Percentiles rank a stretch among this genome's conserved stretches.
Evolutionary conservation across 2,329 filamentous ascomycete species (phyloP).

Genomic region (Pyrenophora seminiperda): DNA sequence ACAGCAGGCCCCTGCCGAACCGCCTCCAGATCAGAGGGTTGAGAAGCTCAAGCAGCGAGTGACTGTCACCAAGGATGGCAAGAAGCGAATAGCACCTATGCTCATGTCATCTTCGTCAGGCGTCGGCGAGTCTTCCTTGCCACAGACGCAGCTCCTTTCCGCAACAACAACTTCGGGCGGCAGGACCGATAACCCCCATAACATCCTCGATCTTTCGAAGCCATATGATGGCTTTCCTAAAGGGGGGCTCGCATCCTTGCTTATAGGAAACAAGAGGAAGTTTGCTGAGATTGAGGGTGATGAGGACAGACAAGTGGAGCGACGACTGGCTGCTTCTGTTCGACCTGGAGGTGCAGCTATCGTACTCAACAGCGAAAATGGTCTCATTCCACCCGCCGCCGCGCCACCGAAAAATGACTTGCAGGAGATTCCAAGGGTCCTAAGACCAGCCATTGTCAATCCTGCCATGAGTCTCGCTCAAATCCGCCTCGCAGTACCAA

Average conservation of each 20-base stretch:
- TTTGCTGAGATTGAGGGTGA: conserved; percentile 74
- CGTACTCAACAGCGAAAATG: conserved; percentile 75
- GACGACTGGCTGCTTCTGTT: conserved; percentile 63
- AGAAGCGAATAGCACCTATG: conserved; percentile 91
- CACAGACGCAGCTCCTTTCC: conserved; percentile 85
- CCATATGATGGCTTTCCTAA: conserved; percentile 92
- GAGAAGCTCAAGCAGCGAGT: conserved; percentile 85
- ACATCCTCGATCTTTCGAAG: conserved; percentile 86
- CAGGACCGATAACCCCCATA: conserved; percentile 75
- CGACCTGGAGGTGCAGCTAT: conserved; percentile 74
- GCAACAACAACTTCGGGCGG: conserved; percentile 65
- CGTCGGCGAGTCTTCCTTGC: conserved; percentile 83
- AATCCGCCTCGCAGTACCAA: conserved; percentile 83
- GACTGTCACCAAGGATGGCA: conserved; percentile 94
- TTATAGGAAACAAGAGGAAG: conserved; percentile 93
- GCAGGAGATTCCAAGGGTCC: conserved; percentile 71
- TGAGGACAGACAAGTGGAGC: conserved; percentile 68
- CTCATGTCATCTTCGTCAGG: conserved; percentile 85
- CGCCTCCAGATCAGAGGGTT: conserved; percentile 60
- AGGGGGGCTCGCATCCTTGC: conserved; percentile 81
- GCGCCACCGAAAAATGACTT: conserved; percentile 50
- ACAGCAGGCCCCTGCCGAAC: conserved; percentile 27
- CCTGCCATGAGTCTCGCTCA: conserved; percentile 82
- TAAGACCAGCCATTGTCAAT: conserved; percentile 85
- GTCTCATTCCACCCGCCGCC: conserved; percentile 75